Base-by-base conservation (phyloP, 2,329 filamentous ascomycete genomes). In the Cercospora canescens region DNA sequence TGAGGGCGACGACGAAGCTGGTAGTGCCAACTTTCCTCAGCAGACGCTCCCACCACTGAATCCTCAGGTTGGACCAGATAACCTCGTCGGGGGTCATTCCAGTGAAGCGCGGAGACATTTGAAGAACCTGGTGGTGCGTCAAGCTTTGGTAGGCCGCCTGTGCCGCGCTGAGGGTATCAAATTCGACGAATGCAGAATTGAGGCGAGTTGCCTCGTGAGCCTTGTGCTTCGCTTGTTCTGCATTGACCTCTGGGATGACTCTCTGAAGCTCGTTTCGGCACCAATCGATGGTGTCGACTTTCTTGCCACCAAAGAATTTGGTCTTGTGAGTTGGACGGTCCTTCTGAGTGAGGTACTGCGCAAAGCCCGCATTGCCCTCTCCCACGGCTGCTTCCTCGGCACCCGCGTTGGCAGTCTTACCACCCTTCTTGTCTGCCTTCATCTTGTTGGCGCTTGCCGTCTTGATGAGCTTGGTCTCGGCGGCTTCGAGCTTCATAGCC, bases 251-350 rank as follows among this genome's bases (percentile, higher is more conserved):
- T 0, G 91, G 89, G 60, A 90, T 89, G 52, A 96, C 86, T 57
- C 88, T 88, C 69, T 90, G 87, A 60, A 97, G 87, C 78, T 96
- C 91, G 1, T 85, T 83, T 60, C 95, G 91, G 69, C 89, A 91
- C 91, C 91, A 97, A 68, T 94, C 88, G 78, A 99, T 97, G 0
- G 93, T 95, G 80, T 99, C 95, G 16, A 97, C 94, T 78, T 96
- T 95, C 76, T 93, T 89, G 71, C 93, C 91, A 70, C 94, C 86
- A 55, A 91, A 83, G 54, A 90, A 83, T 76, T 90, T 91, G 63
- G 89, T 81, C 35, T 87, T 87, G 76, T 97, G 93, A 1, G 90
- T 89, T 1, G 93, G 93, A 50, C 93, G 87, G 72, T 93, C 85
- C 78, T 92, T 90, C 9, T 83, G 81, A 16, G 88, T 84, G 41